These are phyloP conservation scores for Musa itinerans DNA, from an alignment of 176 grass and related monocot genomes.

Conservation along the genomic window DNA sequence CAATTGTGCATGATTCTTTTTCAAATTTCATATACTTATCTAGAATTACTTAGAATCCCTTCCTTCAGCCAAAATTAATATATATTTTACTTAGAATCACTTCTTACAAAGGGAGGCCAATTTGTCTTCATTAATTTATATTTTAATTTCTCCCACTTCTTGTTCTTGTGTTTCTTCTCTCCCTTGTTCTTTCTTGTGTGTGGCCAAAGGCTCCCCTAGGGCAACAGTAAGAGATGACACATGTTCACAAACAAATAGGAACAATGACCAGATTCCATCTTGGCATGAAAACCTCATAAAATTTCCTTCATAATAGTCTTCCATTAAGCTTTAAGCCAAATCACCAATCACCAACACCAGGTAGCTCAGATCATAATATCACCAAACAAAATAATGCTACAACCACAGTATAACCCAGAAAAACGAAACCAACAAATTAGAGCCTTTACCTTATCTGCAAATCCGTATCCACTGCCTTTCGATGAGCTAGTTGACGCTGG, in stretches of 20 bases:
- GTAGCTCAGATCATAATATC: too few relatives aligned
- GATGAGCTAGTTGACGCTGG: conserved; percentile 35
- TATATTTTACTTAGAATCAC: too few relatives aligned
- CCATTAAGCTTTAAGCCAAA: background rate
- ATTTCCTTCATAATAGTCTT: background rate
- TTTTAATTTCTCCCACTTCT: background rate
- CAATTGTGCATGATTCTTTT: too few relatives aligned
- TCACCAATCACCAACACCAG: too few relatives aligned
- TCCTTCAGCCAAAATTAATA: too few relatives aligned
- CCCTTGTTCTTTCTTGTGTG: background rate
- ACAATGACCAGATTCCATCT: background rate
- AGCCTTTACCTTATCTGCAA: conserved; percentile 77
- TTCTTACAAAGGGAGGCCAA: background rate
- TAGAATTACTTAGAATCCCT: too few relatives aligned
- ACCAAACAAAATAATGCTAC: background rate
- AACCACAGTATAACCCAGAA: background rate
- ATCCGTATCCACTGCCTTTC: conserved; percentile 91
- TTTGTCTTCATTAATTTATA: background rate
- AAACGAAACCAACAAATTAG: background rate
- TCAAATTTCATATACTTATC: too few relatives aligned
- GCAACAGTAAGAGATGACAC: background rate
- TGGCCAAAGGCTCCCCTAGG: background rate
- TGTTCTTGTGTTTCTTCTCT: background rate
- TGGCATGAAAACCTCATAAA: background rate
- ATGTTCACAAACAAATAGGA: background rate